Base-by-base conservation (phyloP, 2,329 filamentous ascomycete species). In the Cladosporium sp. region DNA sequence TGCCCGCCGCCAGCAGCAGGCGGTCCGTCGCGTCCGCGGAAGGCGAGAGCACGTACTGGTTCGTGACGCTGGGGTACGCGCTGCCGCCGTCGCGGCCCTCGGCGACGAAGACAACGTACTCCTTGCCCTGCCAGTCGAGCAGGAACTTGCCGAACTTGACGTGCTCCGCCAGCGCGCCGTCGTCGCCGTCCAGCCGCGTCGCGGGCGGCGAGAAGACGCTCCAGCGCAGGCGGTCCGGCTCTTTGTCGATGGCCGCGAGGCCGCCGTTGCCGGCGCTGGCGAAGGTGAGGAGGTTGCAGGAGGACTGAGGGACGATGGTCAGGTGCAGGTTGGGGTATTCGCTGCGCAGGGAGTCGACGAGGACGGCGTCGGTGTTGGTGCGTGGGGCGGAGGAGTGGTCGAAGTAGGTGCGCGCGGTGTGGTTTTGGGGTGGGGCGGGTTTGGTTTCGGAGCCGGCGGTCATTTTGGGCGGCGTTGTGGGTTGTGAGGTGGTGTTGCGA, bases 1-100 rank as follows among this genome's bases (percentile, higher is more conserved):
- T 64, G 0, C 79, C 78, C 0, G 76, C 81, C 3, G 77, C 76
- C 7, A 78, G 69, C 31, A 86, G 67, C 38, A 87, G 70, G 3
- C 73, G 71, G 54, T 85, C 76, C 2, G 63, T 65, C 2, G 62
- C 59, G 10, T 66, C 58, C 2, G 64, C 59, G 3, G 65, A 66
- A 5, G 62, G 46, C 5, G 71, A 73, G 31, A 77, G 65, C 52
- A 77, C 67, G 58, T 75, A 77, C 55, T 75, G 66, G 52, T 72
- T 70, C 11, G 56, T 56, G 19, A 69, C 37, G 1, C 55, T 18
- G 1, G 71, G 71, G 52, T 68, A 75, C 1, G 58, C 49, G 6
- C 32, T 28, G 1, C 38, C 16, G 14, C 72, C 72, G 56, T 75
- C 72, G 43, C 71, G 60, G 8, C 72, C 71, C 33, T 71, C 67